Evolutionary conservation across 352 stramenopile genomes (phyloP).

Genomic region (Globisporangium nodosum): DNA sequence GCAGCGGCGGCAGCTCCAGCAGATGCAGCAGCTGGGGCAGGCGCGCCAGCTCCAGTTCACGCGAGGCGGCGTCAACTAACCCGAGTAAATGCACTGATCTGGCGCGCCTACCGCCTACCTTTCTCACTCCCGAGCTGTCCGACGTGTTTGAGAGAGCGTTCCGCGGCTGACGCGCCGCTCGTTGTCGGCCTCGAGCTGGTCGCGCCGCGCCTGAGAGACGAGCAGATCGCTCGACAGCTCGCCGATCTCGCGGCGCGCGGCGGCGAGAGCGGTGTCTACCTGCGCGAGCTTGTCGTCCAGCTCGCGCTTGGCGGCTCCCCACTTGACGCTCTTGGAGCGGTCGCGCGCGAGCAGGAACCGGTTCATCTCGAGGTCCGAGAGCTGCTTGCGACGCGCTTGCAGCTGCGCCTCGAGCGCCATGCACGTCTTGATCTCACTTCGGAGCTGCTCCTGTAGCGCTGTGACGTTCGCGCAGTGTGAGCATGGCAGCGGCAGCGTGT

Average conservation of each 20-base stretch:
- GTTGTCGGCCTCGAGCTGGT: constrained; percentile 10
- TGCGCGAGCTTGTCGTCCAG: constrained; percentile 31
- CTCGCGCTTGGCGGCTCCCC: constrained; percentile 47
- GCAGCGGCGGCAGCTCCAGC: constrained; percentile 21
- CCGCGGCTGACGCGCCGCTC: constrained; percentile 4
- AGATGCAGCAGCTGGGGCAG: constrained; percentile 11
- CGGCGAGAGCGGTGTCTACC: constrained; percentile 22
- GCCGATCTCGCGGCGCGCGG: constrained; percentile 14
- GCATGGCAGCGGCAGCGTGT: constrained; percentile 41
- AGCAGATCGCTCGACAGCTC: constrained; percentile 11
- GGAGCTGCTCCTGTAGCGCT: constrained; percentile 17
- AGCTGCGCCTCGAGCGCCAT: constrained; percentile 31
- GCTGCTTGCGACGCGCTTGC: constrained; percentile 19
- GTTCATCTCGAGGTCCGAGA: constrained; percentile 43
- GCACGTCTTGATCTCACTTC: constrained; percentile 15
- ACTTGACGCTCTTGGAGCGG: constrained; percentile 40
- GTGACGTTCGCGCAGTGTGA: constrained; percentile 46
- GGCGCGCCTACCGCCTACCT: neutral
- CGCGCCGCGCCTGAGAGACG: constrained; percentile 1
- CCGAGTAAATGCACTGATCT: neutral
- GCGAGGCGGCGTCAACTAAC: constrained; percentile 3
- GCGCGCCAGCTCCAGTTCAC: constrained; percentile 20
- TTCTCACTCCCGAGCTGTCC: neutral
- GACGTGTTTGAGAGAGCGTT: neutral
- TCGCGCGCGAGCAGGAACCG: constrained; percentile 41